Evolutionary conservation across 208 protist genomes (phyloP), one percentile per base, ranked within the genome.

Genomic region (Acanthamoeba castellanii): DNA sequence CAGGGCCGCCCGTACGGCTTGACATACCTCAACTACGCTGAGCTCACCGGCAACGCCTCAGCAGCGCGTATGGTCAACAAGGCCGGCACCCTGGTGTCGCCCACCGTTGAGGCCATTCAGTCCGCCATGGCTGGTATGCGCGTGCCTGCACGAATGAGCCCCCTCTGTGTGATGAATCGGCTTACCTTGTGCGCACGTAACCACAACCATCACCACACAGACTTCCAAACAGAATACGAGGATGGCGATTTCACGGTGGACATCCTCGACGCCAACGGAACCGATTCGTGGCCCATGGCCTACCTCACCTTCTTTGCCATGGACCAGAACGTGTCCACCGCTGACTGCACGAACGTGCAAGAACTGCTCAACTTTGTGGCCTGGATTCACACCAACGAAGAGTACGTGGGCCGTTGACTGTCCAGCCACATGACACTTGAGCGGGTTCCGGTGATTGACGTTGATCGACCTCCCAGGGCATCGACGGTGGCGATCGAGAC

Each of bases 301-400:
- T 84, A 84, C 76, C 76, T 84, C 76, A 84, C 76, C 3, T 84
- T 84, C 42, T 84, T 84, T 32, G 76, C 76, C 25, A 84, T 84
- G 76, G 25, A 84, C 45, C 6, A n/a, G 45, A 84, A 45, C 8
- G 42, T 32, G 30, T 30, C n/a, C 11, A 66, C 81, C 6, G 50
- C 3, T 8, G 81, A 88, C n/a, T 88, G 81, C 50, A 88, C 81
- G 0, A 66, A 88, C 52, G 18, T 45, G 50, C 50, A 88, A 27
- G 81, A 88, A 34, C 81, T 88, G 45, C 50, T 88, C 50, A 42
- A 32, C 52, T 88, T 88, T 27, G 45, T 57, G 25, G 52, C 81
- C 3, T 88, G 81, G 81, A 61, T 88, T n/a, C 50, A 88, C 81
- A 88, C 50, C n/a, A 88, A 88, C 34, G 52, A 88, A 2, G n/a